phyloP scores from a whole-genome alignment of 306 rosid genomes.

The Prunus armeniaca region DNA sequence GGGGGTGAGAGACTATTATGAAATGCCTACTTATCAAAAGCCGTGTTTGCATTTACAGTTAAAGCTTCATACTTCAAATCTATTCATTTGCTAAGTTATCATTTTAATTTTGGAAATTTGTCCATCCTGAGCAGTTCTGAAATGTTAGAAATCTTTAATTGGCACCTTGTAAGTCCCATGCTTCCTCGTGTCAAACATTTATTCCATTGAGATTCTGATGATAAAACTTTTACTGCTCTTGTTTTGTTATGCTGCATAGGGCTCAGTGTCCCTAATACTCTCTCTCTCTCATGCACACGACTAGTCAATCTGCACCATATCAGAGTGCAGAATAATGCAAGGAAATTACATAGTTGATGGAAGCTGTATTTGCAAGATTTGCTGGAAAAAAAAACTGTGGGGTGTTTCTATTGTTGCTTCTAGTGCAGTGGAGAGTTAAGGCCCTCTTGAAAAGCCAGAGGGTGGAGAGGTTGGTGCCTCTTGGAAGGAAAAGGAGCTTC shows the following conservation, averaged over 20 bases:
- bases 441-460: slow-evolving; percentile 76
- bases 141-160: background rate
- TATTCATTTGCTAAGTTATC: background rate
- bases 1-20: no score
- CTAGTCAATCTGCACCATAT: background rate
- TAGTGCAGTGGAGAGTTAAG: slow-evolving; percentile 71
- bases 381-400: background rate
- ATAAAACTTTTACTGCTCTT: background rate
- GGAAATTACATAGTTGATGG: background rate
- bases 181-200: no score
- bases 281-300: background rate
- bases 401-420: slow-evolving; percentile 7
- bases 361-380: background rate
- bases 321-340: background rate
- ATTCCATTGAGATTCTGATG: no score
- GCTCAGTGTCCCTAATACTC: background rate
- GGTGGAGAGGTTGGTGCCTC: slow-evolving; percentile 62
- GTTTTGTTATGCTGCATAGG: background rate
- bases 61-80: background rate
- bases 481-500: slow-evolving; percentile 59
- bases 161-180: background rate
- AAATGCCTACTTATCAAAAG: no score
- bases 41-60: no score
- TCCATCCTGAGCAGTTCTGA: background rate
- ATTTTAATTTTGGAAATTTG: background rate